Percentiles rank a stretch among this genome's conserved stretches.
Conservation (phyloP, 306 rosid genomes). For the Pterocarpus macrocarpus region DNA sequence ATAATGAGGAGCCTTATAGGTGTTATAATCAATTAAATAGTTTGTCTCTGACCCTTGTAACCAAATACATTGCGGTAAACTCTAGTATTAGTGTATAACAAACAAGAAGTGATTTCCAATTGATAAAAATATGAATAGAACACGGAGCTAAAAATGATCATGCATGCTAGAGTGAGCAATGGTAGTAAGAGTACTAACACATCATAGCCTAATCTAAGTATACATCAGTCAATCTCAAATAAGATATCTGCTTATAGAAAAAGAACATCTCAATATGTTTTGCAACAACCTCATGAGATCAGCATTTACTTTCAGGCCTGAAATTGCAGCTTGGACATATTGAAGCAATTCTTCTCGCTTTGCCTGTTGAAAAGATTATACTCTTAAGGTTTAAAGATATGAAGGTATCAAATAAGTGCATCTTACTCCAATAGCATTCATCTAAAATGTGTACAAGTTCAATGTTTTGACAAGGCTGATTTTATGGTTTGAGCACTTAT, state of each 20-base stretch:
- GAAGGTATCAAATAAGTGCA: not conserved
- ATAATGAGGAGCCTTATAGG: constrained; percentile 6
- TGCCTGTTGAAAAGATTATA: constrained; percentile 53
- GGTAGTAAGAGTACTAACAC: not conserved
- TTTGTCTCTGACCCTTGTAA: constrained; percentile 13
- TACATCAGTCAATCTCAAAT: constrained; percentile 26
- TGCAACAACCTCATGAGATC: constrained; percentile 81
- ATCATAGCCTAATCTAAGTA: constrained; percentile 31
- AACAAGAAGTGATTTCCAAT: constrained; percentile 20
- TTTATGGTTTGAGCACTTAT: constrained; percentile 24
- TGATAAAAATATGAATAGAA: constrained; percentile 29
- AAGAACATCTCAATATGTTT: constrained; percentile 35
- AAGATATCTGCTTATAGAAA: constrained; percentile 28
- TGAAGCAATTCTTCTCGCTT: constrained; percentile 95
- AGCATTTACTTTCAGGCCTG: constrained; percentile 84
- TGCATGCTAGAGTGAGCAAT: constrained; percentile 10
- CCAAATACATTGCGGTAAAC: constrained; percentile 15
- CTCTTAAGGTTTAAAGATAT: constrained; percentile 19
- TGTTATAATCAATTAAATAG: constrained; percentile 20
- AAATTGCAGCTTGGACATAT: constrained; percentile 76
- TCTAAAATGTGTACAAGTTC: not conserved
- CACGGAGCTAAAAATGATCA: constrained; percentile 31
- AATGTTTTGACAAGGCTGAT: not conserved
- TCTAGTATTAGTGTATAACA: constrained; percentile 5
- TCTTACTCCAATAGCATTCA: not conserved